phyloP scores from a whole-genome alignment of 2,329 filamentous ascomycete species.

The Alternaria atra region DNA sequence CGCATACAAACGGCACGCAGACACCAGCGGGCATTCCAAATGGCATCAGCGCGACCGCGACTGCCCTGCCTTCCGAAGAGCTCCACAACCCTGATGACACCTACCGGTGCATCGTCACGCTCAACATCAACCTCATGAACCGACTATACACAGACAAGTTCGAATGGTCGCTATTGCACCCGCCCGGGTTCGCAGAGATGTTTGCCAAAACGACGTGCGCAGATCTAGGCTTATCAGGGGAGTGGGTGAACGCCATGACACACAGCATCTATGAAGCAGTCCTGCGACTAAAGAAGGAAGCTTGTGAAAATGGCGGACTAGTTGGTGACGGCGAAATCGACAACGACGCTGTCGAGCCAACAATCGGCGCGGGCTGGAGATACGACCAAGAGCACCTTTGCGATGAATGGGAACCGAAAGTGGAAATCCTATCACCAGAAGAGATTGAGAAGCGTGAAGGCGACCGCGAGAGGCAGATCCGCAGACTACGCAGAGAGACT shows the following conservation, averaged over 20 bases:
- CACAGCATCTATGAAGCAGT: conserved; percentile 98
- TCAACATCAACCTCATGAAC: conserved; percentile 92
- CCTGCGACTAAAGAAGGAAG: conserved; percentile 91
- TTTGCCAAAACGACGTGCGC: conserved; percentile 94
- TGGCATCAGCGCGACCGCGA: conserved; percentile 75
- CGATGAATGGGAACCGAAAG: conserved; percentile 61
- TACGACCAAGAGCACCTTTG: conserved; percentile 91
- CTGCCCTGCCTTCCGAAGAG: conserved; percentile 70
- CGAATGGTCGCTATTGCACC: conserved; percentile 94
- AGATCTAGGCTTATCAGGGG: conserved; percentile 85
- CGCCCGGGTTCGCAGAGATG: conserved; percentile 87
- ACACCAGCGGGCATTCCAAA: conserved; percentile 59
- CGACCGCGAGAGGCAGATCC: conserved; percentile 89
- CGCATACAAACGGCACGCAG: conserved; percentile 53
- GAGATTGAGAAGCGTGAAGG: conserved; percentile 98
- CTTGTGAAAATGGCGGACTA: conserved; percentile 88
- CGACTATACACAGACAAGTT: conserved; percentile 96
- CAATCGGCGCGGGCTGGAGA: conserved; percentile 89
- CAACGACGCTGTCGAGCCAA: conserved; percentile 80
- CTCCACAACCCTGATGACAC: conserved; percentile 91
- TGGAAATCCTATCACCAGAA: conserved; percentile 79
- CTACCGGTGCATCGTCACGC: conserved; percentile 88
- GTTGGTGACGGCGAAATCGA: conserved; percentile 80
- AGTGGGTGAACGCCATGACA: conserved; percentile 94
- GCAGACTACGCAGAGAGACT: conserved; percentile 86